phyloP scores from a whole-genome alignment of 306 rosid genomes.

The Vicia sativa region DNA sequence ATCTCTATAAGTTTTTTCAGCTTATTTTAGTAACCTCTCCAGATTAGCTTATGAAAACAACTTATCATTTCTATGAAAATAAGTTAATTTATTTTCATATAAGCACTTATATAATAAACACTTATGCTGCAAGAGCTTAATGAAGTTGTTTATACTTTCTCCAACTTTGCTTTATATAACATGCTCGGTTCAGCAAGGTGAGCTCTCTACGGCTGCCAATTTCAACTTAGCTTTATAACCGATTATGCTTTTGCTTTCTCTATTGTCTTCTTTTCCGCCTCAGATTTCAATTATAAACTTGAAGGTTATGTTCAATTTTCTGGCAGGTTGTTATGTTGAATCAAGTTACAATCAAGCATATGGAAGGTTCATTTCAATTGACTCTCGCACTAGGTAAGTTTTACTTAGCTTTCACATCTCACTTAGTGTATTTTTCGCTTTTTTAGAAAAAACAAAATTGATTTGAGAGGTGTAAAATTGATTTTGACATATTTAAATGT shows the following conservation, averaged over 20 bases:
- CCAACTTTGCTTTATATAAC: not conserved
- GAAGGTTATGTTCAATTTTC: slow-evolving; percentile 16
- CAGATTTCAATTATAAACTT: slow-evolving; percentile 8
- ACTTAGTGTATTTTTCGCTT: slow-evolving; percentile 6
- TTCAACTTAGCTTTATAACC: slow-evolving; percentile 6
- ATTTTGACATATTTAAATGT: not conserved
- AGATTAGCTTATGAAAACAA: not conserved
- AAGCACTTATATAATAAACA: too few species aligned
- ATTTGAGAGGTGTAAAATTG: not conserved
- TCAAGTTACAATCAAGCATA: slow-evolving; percentile 78
- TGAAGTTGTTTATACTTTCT: not conserved
- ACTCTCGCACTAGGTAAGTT: slow-evolving; percentile 83
- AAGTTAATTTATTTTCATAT: too few species aligned
- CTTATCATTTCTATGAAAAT: not conserved
- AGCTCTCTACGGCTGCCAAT: too few species aligned
- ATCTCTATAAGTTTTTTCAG: not conserved
- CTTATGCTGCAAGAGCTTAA: not conserved
- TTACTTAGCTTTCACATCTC: slow-evolving; percentile 33
- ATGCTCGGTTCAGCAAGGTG: not conserved
- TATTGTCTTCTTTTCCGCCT: not conserved
- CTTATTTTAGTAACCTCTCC: not conserved
- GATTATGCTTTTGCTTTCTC: not conserved
- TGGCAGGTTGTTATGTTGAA: slow-evolving; percentile 87
- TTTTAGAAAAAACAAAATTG: not conserved
- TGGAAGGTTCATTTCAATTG: slow-evolving; percentile 87